Evolutionary conservation across 2,329 filamentous ascomycete genomes (phyloP).

Genomic region (Nemania sp.): DNA sequence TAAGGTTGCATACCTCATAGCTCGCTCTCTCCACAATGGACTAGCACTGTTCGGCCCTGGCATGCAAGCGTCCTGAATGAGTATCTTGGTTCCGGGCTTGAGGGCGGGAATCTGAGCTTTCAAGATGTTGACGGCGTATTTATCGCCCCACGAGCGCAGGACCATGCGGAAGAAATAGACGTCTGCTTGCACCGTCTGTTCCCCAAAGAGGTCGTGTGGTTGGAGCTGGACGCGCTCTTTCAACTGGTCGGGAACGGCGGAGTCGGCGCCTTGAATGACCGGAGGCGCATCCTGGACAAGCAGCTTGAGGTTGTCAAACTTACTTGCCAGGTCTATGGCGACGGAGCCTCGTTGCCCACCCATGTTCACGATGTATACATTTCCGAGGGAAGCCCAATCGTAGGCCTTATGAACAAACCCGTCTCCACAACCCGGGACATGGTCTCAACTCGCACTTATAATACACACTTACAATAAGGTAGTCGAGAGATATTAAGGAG

Average conservation of each 20-base stretch:
- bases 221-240: conserved; percentile 33
- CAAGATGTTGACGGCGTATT: conserved; percentile 32
- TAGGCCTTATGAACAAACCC: too few relatives aligned
- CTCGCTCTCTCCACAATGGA: conserved; percentile 21
- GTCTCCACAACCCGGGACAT: too few relatives aligned
- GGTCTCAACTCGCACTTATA: too few relatives aligned
- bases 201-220: conserved; percentile 31
- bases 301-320: conserved; percentile 28
- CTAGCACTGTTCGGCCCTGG: conserved; percentile 9
- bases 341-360: conserved; percentile 31
- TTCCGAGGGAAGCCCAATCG: conserved; percentile 35
- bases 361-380: conserved; percentile 29
- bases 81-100: conserved; percentile 29
- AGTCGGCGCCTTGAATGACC: conserved; percentile 22
- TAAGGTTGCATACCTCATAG: conserved; percentile 11
- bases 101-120: conserved; percentile 35
- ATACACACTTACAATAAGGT: too few relatives aligned
- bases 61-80: conserved; percentile 31
- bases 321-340: conserved; percentile 31
- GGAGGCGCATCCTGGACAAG: conserved; percentile 33
- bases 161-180: conserved; percentile 34
- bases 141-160: conserved; percentile 32
- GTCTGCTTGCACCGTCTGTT: conserved; percentile 32
- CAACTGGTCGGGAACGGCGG: conserved; percentile 25
- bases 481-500: too few relatives aligned